Evolutionary conservation across 495 filamentous ascomycete genomes (phyloP).

Genomic region (Aspergillus avenaceus): DNA sequence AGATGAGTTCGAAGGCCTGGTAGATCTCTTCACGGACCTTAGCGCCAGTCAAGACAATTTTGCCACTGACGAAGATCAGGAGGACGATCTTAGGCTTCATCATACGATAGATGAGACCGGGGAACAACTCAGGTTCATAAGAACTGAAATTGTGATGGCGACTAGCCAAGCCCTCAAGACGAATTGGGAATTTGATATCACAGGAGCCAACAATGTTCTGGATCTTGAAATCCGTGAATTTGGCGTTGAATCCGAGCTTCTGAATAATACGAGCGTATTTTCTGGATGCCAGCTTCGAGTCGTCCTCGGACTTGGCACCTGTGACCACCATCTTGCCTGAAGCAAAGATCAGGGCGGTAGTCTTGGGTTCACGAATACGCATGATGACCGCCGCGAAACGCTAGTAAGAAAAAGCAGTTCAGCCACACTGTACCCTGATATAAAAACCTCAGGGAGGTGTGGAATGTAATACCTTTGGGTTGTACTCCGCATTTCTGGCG

Average conservation of each 20-base stretch:
- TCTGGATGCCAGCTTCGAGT: constrained; percentile 91
- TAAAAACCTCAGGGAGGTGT: constrained; percentile 37
- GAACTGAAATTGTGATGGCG: constrained; percentile 99
- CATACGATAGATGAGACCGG: constrained; percentile 99
- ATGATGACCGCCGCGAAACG: constrained; percentile 99
- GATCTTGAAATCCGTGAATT: constrained; percentile 99
- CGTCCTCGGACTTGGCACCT: constrained; percentile 97
- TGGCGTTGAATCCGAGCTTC: constrained; percentile 98
- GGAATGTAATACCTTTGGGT: constrained; percentile 74
- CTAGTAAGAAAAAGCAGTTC: constrained; percentile 55
- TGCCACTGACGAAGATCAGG: constrained; percentile 96
- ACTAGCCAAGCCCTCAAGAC: constrained; percentile 88
- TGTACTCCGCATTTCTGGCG: constrained; percentile 98
- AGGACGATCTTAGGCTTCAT: constrained; percentile 99
- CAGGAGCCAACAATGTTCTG: constrained; percentile 99
- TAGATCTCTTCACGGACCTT: constrained; percentile 99
- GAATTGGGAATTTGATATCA: constrained; percentile 99
- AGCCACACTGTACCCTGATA: constrained; percentile 44
- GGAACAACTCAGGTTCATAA: constrained; percentile 98
- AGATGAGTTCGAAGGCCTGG: constrained; percentile 98
- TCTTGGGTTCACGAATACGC: constrained; percentile 99
- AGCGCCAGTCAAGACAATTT: constrained; percentile 96
- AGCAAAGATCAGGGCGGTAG: constrained; percentile 95
- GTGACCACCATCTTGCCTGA: constrained; percentile 99
- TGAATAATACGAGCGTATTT: constrained; percentile 99